Conservation (phyloP, 73 alveolate genomes). For the Halteria grandinella region DNA sequence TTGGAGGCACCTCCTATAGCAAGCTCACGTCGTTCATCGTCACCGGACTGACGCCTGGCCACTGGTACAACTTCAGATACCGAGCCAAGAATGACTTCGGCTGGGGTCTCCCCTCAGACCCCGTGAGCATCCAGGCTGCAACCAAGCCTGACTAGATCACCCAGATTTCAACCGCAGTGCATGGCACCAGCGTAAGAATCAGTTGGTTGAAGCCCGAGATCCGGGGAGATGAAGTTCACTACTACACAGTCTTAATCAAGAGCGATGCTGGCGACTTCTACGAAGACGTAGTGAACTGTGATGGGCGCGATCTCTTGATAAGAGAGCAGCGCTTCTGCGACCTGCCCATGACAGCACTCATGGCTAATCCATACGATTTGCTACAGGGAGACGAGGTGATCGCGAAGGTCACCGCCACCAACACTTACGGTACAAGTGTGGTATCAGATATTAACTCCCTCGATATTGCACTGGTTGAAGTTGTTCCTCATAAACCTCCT, state of each 20-base stretch:
- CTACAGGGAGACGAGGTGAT: slow-evolving; percentile 12
- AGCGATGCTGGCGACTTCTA: background rate
- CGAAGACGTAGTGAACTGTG: background rate
- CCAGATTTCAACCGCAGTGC: slow-evolving; percentile 15
- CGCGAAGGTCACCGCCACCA: slow-evolving; percentile 6
- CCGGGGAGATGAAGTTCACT: background rate
- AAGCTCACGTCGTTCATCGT: slow-evolving; percentile 34
- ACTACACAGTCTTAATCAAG: background rate
- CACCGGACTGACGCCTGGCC: slow-evolving; percentile 64
- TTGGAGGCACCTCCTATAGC: slow-evolving; percentile 25
- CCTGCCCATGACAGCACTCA: slow-evolving; percentile 1
- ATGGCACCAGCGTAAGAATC: slow-evolving; percentile 19
- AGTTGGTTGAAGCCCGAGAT: slow-evolving; percentile 32
- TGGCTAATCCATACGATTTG: background rate
- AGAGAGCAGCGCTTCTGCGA: background rate
- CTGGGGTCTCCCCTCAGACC: slow-evolving; percentile 42
- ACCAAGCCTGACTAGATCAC: slow-evolving; percentile 52
- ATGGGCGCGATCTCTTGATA: background rate
- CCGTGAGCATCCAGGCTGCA: slow-evolving; percentile 40
- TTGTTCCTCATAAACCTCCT: slow-evolving; percentile 23
- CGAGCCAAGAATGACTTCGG: slow-evolving; percentile 52
- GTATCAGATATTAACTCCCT: slow-evolving; percentile 1
- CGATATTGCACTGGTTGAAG: background rate
- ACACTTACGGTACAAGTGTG: slow-evolving; percentile 3
- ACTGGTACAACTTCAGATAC: slow-evolving; percentile 34